A percentile compares a stretch with the other conserved stretches of the same genome.
Evolutionary conservation across 768 basidiomycete species (phyloP).

Genomic region (Polyporus arcularius): DNA sequence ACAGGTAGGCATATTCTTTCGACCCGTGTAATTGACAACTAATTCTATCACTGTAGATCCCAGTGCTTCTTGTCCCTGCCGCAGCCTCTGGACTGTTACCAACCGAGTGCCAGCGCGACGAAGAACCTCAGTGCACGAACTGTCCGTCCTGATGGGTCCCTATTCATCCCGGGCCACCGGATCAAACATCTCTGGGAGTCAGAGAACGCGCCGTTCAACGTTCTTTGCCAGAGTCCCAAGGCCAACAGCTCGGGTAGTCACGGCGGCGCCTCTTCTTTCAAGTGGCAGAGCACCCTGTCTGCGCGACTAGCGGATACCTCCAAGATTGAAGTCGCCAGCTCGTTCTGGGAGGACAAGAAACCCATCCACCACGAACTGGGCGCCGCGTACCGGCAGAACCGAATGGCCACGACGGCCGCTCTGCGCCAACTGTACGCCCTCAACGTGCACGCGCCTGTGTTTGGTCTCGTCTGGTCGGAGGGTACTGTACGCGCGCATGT

Average conservation of each 20-base stretch:
- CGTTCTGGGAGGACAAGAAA: constrained; percentile 64
- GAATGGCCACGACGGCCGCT: constrained; percentile 53
- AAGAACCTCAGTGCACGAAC: constrained; percentile 49
- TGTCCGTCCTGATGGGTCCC: constrained; percentile 49
- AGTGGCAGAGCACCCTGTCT: constrained; percentile 53
- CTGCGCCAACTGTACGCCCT: constrained; percentile 53
- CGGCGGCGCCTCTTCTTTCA: constrained; percentile 48
- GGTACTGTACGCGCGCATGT: constrained; percentile 54
- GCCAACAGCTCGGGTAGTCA: constrained; percentile 39
- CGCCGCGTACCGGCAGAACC: constrained; percentile 58
- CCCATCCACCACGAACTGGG: constrained; percentile 48
- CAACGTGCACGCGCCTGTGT: constrained; percentile 45
- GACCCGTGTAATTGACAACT: not conserved
- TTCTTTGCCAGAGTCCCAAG: constrained; percentile 41
- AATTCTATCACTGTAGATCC: constrained; percentile 34
- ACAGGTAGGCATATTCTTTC: constrained; percentile 36
- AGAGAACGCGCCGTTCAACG: constrained; percentile 48
- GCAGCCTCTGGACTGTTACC: constrained; percentile 37
- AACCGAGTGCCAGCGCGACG: constrained; percentile 30
- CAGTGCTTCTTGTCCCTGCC: constrained; percentile 52
- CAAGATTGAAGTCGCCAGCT: constrained; percentile 55
- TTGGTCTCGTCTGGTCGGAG: constrained; percentile 57
- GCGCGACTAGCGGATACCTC: constrained; percentile 46
- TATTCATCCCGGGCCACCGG: constrained; percentile 44
- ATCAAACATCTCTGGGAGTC: constrained; percentile 45